Conservation (phyloP, 2,329 filamentous ascomycete species). For the Elsinoe batatas region DNA sequence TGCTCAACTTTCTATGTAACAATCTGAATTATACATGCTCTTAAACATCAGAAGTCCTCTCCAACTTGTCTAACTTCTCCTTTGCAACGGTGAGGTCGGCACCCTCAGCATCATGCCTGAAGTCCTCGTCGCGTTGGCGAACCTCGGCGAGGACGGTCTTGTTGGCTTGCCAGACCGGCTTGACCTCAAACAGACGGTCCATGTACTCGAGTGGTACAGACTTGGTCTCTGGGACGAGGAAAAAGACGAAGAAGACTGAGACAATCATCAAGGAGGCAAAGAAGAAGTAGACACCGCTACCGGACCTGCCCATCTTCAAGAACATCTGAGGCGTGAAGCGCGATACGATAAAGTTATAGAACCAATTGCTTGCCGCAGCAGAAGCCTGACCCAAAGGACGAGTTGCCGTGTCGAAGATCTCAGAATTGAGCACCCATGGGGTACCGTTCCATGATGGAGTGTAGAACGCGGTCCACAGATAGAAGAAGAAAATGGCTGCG, state of each 20-base stretch:
- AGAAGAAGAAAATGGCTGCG: slow-evolving; percentile 61
- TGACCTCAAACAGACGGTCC: slow-evolving; percentile 38
- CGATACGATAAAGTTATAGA: slow-evolving; percentile 60
- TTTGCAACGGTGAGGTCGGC: slow-evolving; percentile 29
- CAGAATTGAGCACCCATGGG: slow-evolving; percentile 63
- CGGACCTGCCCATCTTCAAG: slow-evolving; percentile 30
- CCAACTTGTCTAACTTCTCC: slow-evolving; percentile 26
- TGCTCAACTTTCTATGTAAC: background rate
- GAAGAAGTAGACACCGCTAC: slow-evolving; percentile 35
- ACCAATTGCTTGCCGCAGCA: slow-evolving; percentile 63
- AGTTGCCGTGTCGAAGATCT: slow-evolving; percentile 65
- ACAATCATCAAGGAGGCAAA: slow-evolving; percentile 40
- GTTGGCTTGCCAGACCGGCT: slow-evolving; percentile 34
- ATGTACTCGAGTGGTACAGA: slow-evolving; percentile 37
- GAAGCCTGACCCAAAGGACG: slow-evolving; percentile 61
- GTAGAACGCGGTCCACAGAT: slow-evolving; percentile 64
- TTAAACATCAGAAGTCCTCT: slow-evolving; percentile 15
- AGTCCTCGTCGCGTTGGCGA: slow-evolving; percentile 29
- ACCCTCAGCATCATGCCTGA: slow-evolving; percentile 32
- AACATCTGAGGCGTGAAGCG: slow-evolving; percentile 59
- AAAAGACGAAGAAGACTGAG: slow-evolving; percentile 37
- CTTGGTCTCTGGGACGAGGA: slow-evolving; percentile 36
- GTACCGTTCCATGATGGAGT: slow-evolving; percentile 46
- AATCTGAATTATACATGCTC: background rate
- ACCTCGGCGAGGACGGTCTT: slow-evolving; percentile 29